Evolutionary conservation across 169 alveolate genomes (phyloP).

Genomic region (Cryptosporidium parvum): DNA sequence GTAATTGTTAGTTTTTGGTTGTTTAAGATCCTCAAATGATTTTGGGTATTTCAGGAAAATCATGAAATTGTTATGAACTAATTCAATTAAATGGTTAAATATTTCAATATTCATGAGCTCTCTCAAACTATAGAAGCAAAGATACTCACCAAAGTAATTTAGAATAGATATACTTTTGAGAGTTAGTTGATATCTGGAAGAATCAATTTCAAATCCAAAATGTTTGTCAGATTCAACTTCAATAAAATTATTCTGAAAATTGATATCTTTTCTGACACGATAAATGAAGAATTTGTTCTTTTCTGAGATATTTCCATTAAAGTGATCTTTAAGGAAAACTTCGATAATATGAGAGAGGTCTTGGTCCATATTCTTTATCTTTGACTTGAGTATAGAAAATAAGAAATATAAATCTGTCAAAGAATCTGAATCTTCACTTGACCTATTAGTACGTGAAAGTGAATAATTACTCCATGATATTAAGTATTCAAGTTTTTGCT

Average conservation of each 20-base stretch:
- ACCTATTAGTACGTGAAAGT: not conserved
- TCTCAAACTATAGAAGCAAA: slow-evolving; percentile 19
- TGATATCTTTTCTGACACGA: not conserved
- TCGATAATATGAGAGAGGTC: slow-evolving; percentile 15
- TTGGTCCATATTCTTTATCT: not conserved
- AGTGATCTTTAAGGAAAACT: slow-evolving; percentile 14
- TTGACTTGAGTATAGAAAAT: not conserved
- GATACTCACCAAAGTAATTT: slow-evolving; percentile 40
- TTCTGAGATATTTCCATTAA: not conserved
- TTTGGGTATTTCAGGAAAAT: not conserved
- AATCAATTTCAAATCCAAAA: slow-evolving; percentile 6
- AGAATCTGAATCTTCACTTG: slow-evolving; percentile 36
- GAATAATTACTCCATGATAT: slow-evolving; percentile 26
- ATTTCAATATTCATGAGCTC: slow-evolving; percentile 12
- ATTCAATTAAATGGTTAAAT: not conserved
- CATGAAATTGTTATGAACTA: not conserved
- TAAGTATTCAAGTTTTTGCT: slow-evolving; percentile 9
- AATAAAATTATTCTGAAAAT: not conserved
- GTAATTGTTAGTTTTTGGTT: not conserved
- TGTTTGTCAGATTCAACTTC: not conserved
- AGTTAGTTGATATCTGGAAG: not conserved
- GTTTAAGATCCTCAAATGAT: not conserved
- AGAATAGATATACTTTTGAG: not conserved
- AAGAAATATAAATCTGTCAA: slow-evolving; percentile 35
- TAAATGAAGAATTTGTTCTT: slow-evolving; percentile 19